Evolutionary conservation across 495 filamentous ascomycete genomes (phyloP), one percentile per base, ranked within the genome.

Genomic region (Usnea hakonensis): DNA sequence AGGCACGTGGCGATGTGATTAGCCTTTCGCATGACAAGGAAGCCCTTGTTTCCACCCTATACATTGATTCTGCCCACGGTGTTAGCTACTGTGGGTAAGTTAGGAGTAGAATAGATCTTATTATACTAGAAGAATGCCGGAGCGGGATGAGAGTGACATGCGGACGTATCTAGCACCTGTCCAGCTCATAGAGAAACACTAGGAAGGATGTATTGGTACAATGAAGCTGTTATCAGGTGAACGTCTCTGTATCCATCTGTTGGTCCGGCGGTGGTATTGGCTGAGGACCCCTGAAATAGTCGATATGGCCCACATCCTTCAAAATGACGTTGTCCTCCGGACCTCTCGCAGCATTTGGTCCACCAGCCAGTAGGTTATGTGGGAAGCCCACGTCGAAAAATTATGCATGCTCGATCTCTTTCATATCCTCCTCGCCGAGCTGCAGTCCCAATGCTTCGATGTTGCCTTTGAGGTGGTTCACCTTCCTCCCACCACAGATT

Each of bases 401-500:
- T 14, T 57, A 68, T 9, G 76, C 74, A n/a, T 69, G 68, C 58
- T 88, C 84, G 37, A 89, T 72, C 59, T 83, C 75, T 38, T 78
- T 67, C 52, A 89, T 78, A 46, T 89, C 80, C 64, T 84, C 74
- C 21, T 77, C 65, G 8, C 77, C 79, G 53, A 89, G 69, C 2
- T 70, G 69, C 38, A 89, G 75, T 0, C 61, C 73, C 53, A 90
- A 69, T 0, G 81, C 83, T 64, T 83, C 74, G 57, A 88, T 84
- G 55, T 88, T 90, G 48, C 78, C 79, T 60, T 81, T 75, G 23
- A 89, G 69, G 67, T 90, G 84, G 66, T 84, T 81, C 54, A 87
- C 68, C 69, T 84, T 89, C 9, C 85, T 71, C 6, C 83, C 83
- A 19, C 88, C 88, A 30, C 90, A 78, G 59, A 92, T 84, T 13